phyloP scores from a whole-genome alignment of 2,329 filamentous ascomycete genomes.

The Talaromyces sp. region DNA sequence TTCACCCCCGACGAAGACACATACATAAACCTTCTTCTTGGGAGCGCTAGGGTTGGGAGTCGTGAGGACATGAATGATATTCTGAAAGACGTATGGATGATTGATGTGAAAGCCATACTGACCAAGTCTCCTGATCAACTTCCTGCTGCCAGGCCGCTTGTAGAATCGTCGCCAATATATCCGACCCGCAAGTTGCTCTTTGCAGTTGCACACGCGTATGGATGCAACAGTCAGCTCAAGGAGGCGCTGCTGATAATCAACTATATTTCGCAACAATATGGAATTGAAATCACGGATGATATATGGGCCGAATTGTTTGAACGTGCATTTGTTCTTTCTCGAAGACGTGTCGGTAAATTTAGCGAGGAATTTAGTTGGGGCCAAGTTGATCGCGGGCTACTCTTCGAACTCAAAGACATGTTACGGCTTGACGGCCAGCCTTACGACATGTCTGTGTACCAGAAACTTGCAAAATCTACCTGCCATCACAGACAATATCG shows the following conservation, averaged over 20 bases:
- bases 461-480: constrained; percentile 30
- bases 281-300: constrained; percentile 53
- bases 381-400: constrained; percentile 41
- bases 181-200: constrained; percentile 61
- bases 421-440: constrained; percentile 61
- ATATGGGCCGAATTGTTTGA: constrained; percentile 67
- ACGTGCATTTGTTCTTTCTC: constrained; percentile 61
- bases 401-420: constrained; percentile 55
- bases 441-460: constrained; percentile 58
- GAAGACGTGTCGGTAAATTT: constrained; percentile 38
- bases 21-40: constrained; percentile 53
- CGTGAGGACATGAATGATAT: constrained; percentile 46
- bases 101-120: constrained; percentile 47
- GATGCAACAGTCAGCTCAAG: constrained; percentile 62
- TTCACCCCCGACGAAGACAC: constrained; percentile 51
- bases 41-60: constrained; percentile 53
- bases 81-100: constrained; percentile 53
- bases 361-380: constrained; percentile 26
- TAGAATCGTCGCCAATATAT: constrained; percentile 51
- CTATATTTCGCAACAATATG: constrained; percentile 59
- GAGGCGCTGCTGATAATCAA: constrained; percentile 60
- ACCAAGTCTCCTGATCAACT: constrained; percentile 30
- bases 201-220: constrained; percentile 65
- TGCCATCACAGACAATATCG: constrained; percentile 23
- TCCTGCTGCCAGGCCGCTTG: constrained; percentile 40